Evolutionary conservation across 2,329 filamentous ascomycete genomes (phyloP).

Genomic region (Colletotrichum incanum): DNA sequence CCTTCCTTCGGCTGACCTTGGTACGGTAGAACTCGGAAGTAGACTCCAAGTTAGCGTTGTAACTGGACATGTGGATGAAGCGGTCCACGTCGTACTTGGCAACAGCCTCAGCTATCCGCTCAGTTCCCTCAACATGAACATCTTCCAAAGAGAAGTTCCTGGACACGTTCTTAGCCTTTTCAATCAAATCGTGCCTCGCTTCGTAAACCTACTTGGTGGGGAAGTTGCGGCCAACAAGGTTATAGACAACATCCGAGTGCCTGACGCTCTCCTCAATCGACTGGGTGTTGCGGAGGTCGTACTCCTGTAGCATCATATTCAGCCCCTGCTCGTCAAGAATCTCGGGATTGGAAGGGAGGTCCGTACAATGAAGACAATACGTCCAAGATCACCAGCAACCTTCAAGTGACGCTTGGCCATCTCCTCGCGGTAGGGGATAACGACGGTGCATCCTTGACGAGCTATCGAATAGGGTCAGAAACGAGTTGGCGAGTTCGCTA

Average conservation of each 20-base stretch:
- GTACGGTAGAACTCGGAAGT: constrained; percentile 91
- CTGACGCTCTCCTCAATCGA: constrained; percentile 97
- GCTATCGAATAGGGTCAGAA: constrained; percentile 66
- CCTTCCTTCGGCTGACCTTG: constrained; percentile 73
- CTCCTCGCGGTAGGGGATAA: constrained; percentile 95
- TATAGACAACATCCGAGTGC: constrained; percentile 98
- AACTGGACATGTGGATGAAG: constrained; percentile 96
- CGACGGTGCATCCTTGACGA: constrained; percentile 92
- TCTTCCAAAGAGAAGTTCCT: constrained; percentile 96
- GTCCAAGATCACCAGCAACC: constrained; percentile 93
- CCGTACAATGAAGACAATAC: constrained; percentile 85
- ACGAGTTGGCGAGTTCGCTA: constrained; percentile 41
- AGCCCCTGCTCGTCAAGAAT: not conserved
- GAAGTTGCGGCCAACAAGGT: constrained; percentile 93
- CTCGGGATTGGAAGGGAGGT: not conserved
- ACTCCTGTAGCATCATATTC: constrained; percentile 74
- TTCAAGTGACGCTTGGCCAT: constrained; percentile 98
- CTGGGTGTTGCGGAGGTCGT: constrained; percentile 92
- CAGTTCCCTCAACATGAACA: constrained; percentile 92
- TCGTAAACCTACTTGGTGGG: constrained; percentile 83
- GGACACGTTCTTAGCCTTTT: constrained; percentile 50
- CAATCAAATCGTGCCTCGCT: not conserved
- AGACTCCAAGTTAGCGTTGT: constrained; percentile 88
- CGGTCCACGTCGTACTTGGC: constrained; percentile 99
- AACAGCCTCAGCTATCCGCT: constrained; percentile 92